Evolutionary conservation across 106 monocot genomes (phyloP).

Genomic region (Allium fistulosum): DNA sequence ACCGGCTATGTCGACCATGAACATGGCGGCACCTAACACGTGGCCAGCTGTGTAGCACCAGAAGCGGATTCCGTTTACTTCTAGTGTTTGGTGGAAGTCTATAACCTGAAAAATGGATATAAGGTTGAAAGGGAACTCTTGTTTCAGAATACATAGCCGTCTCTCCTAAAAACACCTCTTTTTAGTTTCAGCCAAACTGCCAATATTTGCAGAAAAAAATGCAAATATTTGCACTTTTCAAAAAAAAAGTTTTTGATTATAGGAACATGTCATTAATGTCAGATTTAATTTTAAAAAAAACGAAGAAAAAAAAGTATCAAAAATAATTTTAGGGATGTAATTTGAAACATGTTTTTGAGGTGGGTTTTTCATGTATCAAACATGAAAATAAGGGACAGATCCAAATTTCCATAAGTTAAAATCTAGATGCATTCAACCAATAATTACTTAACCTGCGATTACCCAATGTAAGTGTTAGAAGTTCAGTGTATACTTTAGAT

Average conservation of each 20-base stretch:
- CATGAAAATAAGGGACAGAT: not conserved
- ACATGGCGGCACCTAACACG: constrained; percentile 98
- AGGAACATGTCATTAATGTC: not conserved
- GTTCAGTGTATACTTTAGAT: not conserved
- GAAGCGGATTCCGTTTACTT: constrained; percentile 97
- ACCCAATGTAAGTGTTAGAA: not conserved
- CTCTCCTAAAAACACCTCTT: too few species aligned
- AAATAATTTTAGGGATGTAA: too few species aligned
- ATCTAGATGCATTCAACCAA: not conserved
- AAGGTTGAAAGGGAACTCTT: not conserved
- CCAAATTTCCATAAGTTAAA: not conserved
- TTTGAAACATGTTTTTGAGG: too few species aligned
- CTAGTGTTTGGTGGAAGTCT: constrained; percentile 95
- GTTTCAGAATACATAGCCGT: not conserved
- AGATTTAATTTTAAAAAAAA: not conserved
- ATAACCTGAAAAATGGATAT: constrained; percentile 52
- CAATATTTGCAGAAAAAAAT: not conserved
- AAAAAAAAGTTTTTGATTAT: too few species aligned
- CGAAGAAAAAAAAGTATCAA: too few species aligned
- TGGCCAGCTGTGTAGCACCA: constrained; percentile 99
- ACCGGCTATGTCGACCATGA: constrained; percentile 96
- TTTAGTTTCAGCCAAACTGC: not conserved
- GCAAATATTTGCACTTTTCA: not conserved
- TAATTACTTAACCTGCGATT: not conserved
- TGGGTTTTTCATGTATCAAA: too few species aligned